phyloP scores from a whole-genome alignment of 768 basidiomycete genomes.

The Suillus weaverae region DNA sequence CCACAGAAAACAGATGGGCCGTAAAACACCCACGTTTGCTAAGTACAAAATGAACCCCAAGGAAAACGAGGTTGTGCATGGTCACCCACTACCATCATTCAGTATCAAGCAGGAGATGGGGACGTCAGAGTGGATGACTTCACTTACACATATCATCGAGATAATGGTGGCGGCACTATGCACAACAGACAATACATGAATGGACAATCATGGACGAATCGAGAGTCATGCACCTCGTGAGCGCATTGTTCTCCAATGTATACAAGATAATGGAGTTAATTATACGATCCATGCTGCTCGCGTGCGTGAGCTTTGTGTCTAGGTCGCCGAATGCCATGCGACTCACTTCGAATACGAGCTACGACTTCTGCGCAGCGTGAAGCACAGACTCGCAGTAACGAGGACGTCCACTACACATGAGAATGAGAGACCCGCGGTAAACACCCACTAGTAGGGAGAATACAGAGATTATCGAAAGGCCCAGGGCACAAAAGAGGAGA shows the following conservation, averaged over 20 bases:
- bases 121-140: neutral
- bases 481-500: conserved; percentile 1
- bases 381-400: conserved; percentile 46
- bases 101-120: neutral
- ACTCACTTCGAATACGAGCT: conserved; percentile 39
- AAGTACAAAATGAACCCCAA: conserved; percentile 55
- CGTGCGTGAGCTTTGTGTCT: neutral
- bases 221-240: conserved; percentile 40
- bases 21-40: conserved; percentile 41
- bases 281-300: conserved; percentile 45
- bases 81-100: conserved; percentile 39
- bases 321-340: too few species aligned
- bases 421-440: conserved; percentile 50
- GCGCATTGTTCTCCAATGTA: conserved; percentile 51
- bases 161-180: conserved; percentile 38
- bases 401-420: conserved; percentile 51
- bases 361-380: conserved; percentile 41
- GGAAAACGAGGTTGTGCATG: conserved; percentile 51
- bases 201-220: conserved; percentile 13
- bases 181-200: neutral
- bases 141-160: conserved; percentile 44
- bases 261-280: conserved; percentile 50
- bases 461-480: conserved; percentile 12
- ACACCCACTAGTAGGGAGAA: conserved; percentile 40
- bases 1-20: neutral